Base-by-base conservation (phyloP, 2,329 filamentous ascomycete genomes). In the Teratosphaeria pseudoeucalypti region DNA sequence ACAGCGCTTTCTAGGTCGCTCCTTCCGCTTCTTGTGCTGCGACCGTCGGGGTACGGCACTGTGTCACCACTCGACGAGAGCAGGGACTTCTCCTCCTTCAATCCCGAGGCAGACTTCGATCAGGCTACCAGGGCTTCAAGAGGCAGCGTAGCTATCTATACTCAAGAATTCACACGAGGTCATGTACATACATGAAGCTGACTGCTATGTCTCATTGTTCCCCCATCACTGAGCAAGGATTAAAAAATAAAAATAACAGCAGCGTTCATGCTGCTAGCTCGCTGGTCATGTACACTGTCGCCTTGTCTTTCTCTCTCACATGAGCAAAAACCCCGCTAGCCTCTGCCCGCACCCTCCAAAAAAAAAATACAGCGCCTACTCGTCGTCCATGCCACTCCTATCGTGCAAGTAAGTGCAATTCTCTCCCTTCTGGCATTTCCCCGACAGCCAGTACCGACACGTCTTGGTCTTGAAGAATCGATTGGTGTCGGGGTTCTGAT, bases 401-500 rank as follows among this genome's bases (percentile, higher is more conserved):
- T 72, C 68, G 57, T 72, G 70, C 56, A 68, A 32, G 61, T 67
- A 72, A 55, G 63, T 70, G 60, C 70, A 72, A 32, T 59, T 63
- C 23, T 68, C 68, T 2, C 70, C 70, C 65, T 83, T 82, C 59
- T 76, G 72, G 67, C 81, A 82, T 64, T 77, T 78, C 12, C 80
- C 80, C 61, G 80, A 76, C 39, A 77, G 72, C 76, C 77, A 83
- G 68, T 79, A 83, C 60, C 76, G 76, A 70, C 81, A 83, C 10
- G 76, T 70, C 58, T 68, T 68, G 4, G 68, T 72, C 65, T 70
- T 69, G 63, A 68, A 73, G 37, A 64, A 62, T 9, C 64, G 67
- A 27, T 70, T 66, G n/a, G 61, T 59, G 19, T 57, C 61, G 6
- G 43, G 43, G n/a, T 54, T 47, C 39, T 62, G 62, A 54, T 63